Evolutionary conservation across 2,329 filamentous ascomycete genomes (phyloP), one percentile per base, ranked within the genome.

Genomic region (Thermoascus crustaceus): DNA sequence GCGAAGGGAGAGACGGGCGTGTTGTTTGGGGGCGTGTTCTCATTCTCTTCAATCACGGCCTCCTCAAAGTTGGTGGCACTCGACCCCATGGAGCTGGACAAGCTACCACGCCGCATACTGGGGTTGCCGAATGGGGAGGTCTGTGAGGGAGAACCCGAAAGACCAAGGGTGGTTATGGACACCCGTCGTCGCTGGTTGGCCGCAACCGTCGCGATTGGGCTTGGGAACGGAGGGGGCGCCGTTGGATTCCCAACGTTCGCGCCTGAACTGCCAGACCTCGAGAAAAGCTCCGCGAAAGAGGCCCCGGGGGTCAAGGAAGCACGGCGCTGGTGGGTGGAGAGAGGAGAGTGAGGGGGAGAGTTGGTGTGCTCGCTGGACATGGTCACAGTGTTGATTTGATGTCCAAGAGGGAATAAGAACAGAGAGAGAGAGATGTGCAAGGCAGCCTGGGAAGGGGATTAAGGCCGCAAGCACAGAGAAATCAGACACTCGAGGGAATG

Each of bases 131-230:
- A 71, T 7, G 50, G 69, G 43, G 53, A 67, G 47, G 57, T 48
- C 59, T 72, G 67, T 52, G 65, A 76, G n/a, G 81, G 80, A 4
- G 81, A 80, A 44, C 82, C 82, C 3, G 80, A 82, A n/a, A 86
- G 67, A 21, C 83, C 82, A 19, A 86, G 64, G 2, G 82, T 85
- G 30, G 77, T 80, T 52, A 87, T 75, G 29, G 83, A 88, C 45
- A 87, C 73, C 30, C 83, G 77, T 40, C 82, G 78, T 39, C 78
- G 76, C 71, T 53, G 55, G 35, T 64, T 67, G 34, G 68, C 64
- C 62, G 46, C 64, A 53, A 68, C 63, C 41, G 54, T 49, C 36
- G 51, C 39, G 73, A 75, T 81, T 40, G 82, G 67, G 52, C 53
- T 52, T 35, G 59, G 50, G 41, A 63, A 38, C 1, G 40, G 46